Evolutionary conservation across 495 filamentous ascomycete genomes (phyloP).

Genomic region (Viridothelium virens): DNA sequence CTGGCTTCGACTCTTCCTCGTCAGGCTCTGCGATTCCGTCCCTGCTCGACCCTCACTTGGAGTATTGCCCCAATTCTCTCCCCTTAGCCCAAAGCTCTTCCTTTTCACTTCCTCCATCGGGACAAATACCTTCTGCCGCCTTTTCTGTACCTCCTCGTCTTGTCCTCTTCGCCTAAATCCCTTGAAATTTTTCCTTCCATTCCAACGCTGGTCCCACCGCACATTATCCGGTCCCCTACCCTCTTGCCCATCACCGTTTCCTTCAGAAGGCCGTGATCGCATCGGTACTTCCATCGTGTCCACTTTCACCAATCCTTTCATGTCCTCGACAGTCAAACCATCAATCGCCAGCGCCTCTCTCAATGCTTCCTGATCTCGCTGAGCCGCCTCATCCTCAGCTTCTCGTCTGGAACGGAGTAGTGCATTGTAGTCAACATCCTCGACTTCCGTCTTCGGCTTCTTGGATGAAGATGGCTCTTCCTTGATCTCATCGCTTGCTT

Average conservation of each 20-base stretch:
- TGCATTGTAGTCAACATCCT: slow-evolving; percentile 59
- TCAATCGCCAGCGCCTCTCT: slow-evolving; percentile 40
- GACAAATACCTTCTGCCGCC: slow-evolving; percentile 60
- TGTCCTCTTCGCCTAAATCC: slow-evolving; percentile 64
- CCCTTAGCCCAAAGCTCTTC: slow-evolving; percentile 76
- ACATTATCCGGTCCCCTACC: slow-evolving; percentile 24
- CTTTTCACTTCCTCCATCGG: slow-evolving; percentile 68
- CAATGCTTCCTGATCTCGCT: slow-evolving; percentile 51
- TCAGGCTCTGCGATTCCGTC: slow-evolving; percentile 27
- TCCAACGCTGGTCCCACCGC: slow-evolving; percentile 87
- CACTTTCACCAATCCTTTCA: slow-evolving; percentile 68
- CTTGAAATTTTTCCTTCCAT: slow-evolving; percentile 96
- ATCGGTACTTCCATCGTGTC: slow-evolving; percentile 63
- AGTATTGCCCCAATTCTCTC: slow-evolving; percentile 62
- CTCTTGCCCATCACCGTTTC: slow-evolving; percentile 37
- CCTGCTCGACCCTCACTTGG: slow-evolving; percentile 30
- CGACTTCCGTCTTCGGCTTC: slow-evolving; percentile 21
- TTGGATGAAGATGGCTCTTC: slow-evolving; percentile 16
- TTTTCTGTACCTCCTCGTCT: slow-evolving; percentile 35
- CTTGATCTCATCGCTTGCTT: slow-evolving; percentile 33
- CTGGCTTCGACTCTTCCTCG: slow-evolving; percentile 24
- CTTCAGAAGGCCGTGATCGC: slow-evolving; percentile 23
- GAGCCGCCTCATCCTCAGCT: slow-evolving; percentile 55
- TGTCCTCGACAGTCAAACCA: slow-evolving; percentile 58
- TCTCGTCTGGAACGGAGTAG: slow-evolving; percentile 60